A percentile compares a stretch with the other conserved stretches of the same genome.
Evolutionary conservation across 2,329 filamentous ascomycete genomes (phyloP).

Genomic region (Trichoderma aggressivum): DNA sequence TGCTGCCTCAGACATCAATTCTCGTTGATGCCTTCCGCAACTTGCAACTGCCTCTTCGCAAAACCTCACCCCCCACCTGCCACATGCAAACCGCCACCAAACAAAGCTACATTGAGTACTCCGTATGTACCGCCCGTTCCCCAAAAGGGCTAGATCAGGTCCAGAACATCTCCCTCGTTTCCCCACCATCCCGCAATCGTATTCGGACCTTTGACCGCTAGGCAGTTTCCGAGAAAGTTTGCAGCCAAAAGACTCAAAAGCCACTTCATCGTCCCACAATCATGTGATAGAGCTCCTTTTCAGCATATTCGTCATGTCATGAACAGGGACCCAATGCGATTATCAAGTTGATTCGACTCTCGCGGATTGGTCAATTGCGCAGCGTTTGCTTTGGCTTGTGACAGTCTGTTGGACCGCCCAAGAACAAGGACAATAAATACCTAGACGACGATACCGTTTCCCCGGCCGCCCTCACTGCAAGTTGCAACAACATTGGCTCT

Average conservation of each 20-base stretch:
- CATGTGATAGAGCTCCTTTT: conserved; percentile 19
- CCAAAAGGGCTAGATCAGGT: not conserved
- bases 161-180: not conserved
- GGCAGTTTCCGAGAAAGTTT: not conserved
- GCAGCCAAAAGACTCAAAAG: not conserved
- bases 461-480: not conserved
- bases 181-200: conserved; percentile 17
- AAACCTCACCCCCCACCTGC: not conserved
- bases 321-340: conserved; percentile 1
- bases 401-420: not conserved
- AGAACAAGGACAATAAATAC: conserved; percentile 5
- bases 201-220: conserved; percentile 17
- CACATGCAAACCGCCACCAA: not conserved
- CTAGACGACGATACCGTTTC: not conserved
- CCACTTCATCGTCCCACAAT: conserved; percentile 19
- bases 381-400: not conserved
- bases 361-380: not conserved
- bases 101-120: not conserved
- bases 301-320: conserved; percentile 15
- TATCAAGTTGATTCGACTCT: not conserved
- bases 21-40: not conserved
- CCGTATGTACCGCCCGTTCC: not conserved
- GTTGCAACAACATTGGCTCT: not conserved
- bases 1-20: not conserved
- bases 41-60: not conserved